Evolutionary conservation across 352 stramenopile species (phyloP), one percentile per base, ranked within the genome.

Genomic region (Phytopythium vexans): DNA sequence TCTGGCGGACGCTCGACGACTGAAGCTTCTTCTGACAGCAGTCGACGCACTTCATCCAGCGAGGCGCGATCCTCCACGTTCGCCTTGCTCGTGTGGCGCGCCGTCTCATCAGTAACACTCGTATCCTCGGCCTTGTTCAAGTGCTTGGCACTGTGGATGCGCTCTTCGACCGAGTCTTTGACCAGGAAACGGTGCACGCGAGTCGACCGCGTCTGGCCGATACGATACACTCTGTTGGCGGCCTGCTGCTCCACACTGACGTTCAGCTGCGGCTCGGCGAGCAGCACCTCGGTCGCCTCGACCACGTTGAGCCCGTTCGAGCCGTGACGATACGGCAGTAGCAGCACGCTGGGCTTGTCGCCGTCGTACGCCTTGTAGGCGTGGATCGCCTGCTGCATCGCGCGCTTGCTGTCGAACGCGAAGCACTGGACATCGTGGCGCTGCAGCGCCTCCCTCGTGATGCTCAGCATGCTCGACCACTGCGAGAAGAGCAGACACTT

Each of bases 401-500:
- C 61, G 21, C 66, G 66, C 47, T 87, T 89, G n/a, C 62, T 70
- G 15, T 55, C 64, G 42, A 86, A 86, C 52, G 72, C 63, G 16
- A 95, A 86, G 62, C 87, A 95, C 14, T 54, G 60, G 27, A 97
- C 63, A 1, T 74, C 76, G 34, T 80, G 70, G 10, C 63, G 50
- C 33, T 52, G 44, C 12, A 90, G 16, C 9, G 59, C 58, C 35
- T 54, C 44, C 8, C 37, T 12, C 16, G 58, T 41, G 5, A 60
- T 43, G 21, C 10, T 52, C 27, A 86, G 73, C 86, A 98, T 97
- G 41, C 94, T 82, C 14, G 88, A 71, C 89, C 91, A 98, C 60
- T 97, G 86, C 9, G 82, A 95, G 48, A 98, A 97, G 4, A 98
- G 64, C 32, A 98, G 49, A 35, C 76, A 82, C 63, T 97, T 97